Base-by-base conservation (phyloP, 495 filamentous ascomycete species). In the Jackrogersella minutella region DNA sequence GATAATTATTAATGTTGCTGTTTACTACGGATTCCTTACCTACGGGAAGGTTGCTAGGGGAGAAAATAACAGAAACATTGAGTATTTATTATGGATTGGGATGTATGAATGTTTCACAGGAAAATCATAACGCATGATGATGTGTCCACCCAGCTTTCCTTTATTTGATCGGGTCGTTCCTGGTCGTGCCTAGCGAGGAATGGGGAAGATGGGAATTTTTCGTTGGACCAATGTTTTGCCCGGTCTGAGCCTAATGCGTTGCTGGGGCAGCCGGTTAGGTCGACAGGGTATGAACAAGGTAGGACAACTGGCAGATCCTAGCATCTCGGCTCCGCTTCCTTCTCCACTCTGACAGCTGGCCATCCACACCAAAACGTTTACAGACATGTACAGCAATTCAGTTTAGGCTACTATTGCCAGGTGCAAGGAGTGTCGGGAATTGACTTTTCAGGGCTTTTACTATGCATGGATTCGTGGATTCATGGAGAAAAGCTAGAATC, bases 211-310 rank as follows among this genome's bases (percentile, higher is more conserved):
- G 50, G 19, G 46, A 52, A 68, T 64, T 53, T 57, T 60, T 49
- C 62, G 41, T 49, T 17, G 44, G 26, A 16, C 37, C 49, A 47
- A 64, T 65, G 55, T 62, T 67, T 67, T 67, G 56, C 28, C 28
- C 61, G 33, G 19, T 66, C 53, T 40, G 34, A n/a, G 37, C 34
- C 55, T 39, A 19, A 62, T 24, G 44, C 58, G 70, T 73, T 73
- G 71, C 61, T 52, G 36, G 71, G 71, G 71, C 71, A 73, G 71
- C 71, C 68, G 37, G 31, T 41, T 67, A 56, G 58, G 49, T 60
- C 41, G 50, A 46, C 28, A 62, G 39, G 37, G 26, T 9, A 34
- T 13, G 43, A 28, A 28, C 44, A 52, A 22, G 50, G 64, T 67
- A 28, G 50, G 57, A 67, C 64, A 67, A 54, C 52, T 67, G 58